phyloP scores from a whole-genome alignment of 495 filamentous ascomycete species.

The Aspergillus nanangensis region DNA sequence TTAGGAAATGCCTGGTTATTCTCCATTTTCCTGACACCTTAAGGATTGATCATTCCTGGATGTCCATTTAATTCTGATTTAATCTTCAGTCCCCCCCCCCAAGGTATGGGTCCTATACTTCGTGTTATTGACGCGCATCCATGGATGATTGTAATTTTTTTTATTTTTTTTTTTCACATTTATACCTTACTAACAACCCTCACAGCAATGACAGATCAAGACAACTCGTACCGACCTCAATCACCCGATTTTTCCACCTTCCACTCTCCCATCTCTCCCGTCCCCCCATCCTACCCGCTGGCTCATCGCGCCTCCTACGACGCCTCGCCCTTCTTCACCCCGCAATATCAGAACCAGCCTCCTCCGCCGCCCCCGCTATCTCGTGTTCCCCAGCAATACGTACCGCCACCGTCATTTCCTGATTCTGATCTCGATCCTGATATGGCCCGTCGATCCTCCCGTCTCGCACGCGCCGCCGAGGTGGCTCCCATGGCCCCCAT shows the following conservation, averaged over 20 bases:
- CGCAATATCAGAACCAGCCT: conserved; percentile 27
- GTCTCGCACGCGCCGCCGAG: conserved; percentile 32
- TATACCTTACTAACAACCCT: too few species aligned
- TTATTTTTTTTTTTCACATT: too few species aligned
- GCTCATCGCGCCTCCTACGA: conserved; percentile 42
- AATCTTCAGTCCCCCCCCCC: too few species aligned
- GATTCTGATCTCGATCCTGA: conserved; percentile 25
- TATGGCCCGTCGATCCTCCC: conserved; percentile 45
- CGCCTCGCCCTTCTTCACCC: conserved; percentile 35
- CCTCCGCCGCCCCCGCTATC: conserved; percentile 12
- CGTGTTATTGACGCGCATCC: too few species aligned
- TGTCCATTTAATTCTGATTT: too few species aligned
- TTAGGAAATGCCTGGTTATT: too few species aligned
- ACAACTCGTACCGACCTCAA: conserved; percentile 39
- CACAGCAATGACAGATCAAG: conserved; percentile 38
- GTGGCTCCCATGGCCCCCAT: conserved; percentile 21
- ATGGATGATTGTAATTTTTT: too few species aligned
- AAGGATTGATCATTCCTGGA: too few species aligned
- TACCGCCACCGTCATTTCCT: conserved; percentile 29
- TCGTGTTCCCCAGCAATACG: conserved; percentile 25
- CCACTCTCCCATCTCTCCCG: conserved; percentile 30
- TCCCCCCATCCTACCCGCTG: conserved; percentile 24
- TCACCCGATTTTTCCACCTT: conserved; percentile 46
- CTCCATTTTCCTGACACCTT: too few species aligned
- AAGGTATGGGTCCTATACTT: too few species aligned